Percentiles rank a stretch among this genome's conserved stretches.
Evolutionary conservation across 1,284 basidiomycete genomes (phyloP).

Genomic region (Heterobasidion irregulare): DNA sequence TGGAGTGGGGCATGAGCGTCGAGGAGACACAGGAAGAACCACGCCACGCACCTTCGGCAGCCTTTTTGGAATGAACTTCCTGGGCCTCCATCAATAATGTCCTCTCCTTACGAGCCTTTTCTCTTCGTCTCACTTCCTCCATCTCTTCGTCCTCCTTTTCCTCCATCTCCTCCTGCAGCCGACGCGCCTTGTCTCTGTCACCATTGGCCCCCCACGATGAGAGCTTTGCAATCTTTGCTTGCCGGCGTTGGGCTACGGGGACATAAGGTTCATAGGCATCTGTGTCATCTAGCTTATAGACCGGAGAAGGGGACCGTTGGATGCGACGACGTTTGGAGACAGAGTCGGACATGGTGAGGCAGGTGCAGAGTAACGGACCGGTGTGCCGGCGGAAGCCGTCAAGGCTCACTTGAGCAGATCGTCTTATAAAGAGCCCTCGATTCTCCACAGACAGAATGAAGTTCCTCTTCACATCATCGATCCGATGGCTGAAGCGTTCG

Average conservation of each 20-base stretch:
- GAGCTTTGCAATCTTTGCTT: constrained; percentile 74
- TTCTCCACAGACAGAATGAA: not conserved
- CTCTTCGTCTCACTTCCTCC: constrained; percentile 67
- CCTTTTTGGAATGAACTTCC: constrained; percentile 81
- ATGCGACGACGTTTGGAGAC: constrained; percentile 35
- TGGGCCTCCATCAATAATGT: constrained; percentile 88
- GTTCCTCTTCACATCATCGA: not conserved
- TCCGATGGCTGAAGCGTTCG: constrained; percentile 29
- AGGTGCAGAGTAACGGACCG: not conserved
- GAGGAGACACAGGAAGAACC: not conserved
- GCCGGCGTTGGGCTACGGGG: constrained; percentile 79
- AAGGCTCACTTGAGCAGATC: too few species aligned
- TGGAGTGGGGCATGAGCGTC: constrained; percentile 21
- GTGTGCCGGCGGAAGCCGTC: too few species aligned
- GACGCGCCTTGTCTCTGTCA: constrained; percentile 44
- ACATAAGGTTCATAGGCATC: constrained; percentile 80
- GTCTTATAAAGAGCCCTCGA: too few species aligned
- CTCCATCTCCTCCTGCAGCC: constrained; percentile 50
- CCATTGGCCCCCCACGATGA: constrained; percentile 49
- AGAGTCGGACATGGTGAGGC: constrained; percentile 10
- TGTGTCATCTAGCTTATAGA: constrained; percentile 54
- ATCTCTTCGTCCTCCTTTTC: constrained; percentile 67
- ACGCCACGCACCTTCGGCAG: constrained; percentile 59
- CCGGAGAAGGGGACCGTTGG: constrained; percentile 53
- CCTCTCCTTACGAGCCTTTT: constrained; percentile 73